A percentile compares a stretch with the other conserved stretches of the same genome.
phyloP scores from a whole-genome alignment of 2,329 filamentous ascomycete genomes.

The Alternaria sp. region DNA sequence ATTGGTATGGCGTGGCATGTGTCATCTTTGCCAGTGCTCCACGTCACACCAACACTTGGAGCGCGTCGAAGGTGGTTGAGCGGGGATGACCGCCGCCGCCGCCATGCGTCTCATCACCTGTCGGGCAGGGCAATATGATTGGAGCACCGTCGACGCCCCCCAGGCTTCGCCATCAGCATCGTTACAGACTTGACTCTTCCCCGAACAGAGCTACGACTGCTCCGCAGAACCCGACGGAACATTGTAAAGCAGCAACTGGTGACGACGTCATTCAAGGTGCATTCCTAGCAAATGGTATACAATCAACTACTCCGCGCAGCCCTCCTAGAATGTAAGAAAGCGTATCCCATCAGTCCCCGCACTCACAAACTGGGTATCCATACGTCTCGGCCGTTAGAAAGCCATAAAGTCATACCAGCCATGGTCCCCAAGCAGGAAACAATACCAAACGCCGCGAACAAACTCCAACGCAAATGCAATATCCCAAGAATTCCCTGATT shows the following conservation, averaged over 20 bases:
- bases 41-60: neutral
- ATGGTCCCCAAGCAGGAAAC: constrained; percentile 11
- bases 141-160: constrained; percentile 16
- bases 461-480: constrained; percentile 20
- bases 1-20: neutral
- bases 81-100: constrained; percentile 20
- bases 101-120: constrained; percentile 21
- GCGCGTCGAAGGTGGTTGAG: neutral
- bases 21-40: constrained; percentile 5
- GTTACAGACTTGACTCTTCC: neutral
- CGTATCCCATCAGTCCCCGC: constrained; percentile 8
- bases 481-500: constrained; percentile 4
- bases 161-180: constrained; percentile 10
- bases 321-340: constrained; percentile 12
- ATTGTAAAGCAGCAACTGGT: neutral
- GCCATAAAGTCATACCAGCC: constrained; percentile 29
- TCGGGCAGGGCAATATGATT: constrained; percentile 16
- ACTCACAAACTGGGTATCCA: constrained; percentile 37
- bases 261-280: constrained; percentile 12
- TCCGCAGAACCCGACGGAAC: neutral
- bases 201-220: neutral
- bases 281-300: constrained; percentile 14
- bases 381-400: constrained; percentile 34
- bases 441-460: constrained; percentile 13
- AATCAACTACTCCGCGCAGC: constrained; percentile 9